Conservation (phyloP, 1,139 yeast species). For the Yamadazyma taylorii region DNA sequence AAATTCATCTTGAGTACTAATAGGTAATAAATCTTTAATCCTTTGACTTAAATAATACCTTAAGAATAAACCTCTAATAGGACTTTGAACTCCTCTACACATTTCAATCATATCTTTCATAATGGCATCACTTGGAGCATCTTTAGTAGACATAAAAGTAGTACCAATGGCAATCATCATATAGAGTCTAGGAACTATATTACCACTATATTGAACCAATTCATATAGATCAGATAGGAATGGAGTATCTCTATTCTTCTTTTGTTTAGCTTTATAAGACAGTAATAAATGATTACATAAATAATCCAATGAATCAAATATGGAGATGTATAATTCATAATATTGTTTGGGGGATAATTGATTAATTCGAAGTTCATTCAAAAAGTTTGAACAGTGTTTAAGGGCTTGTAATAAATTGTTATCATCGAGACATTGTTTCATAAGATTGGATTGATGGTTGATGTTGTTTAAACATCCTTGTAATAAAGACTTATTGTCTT, state of each 20-base stretch:
- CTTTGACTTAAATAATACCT: conserved; percentile 87
- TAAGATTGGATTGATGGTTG: conserved; percentile 67
- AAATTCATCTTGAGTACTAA: conserved; percentile 44
- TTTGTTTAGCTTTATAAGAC: conserved; percentile 52
- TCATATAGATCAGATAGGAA: conserved; percentile 91
- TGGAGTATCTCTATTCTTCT: conserved; percentile 38
- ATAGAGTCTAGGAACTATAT: conserved; percentile 86
- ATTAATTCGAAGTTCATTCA: conserved; percentile 79
- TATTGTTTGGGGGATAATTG: conserved; percentile 85
- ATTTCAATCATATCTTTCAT: conserved; percentile 96
- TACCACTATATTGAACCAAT: conserved; percentile 92
- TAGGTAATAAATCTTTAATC: conserved; percentile 69
- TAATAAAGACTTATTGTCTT: conserved; percentile 22
- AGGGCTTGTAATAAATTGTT: conserved; percentile 79
- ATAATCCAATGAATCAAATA: conserved; percentile 78
- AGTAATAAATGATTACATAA: conserved; percentile 65
- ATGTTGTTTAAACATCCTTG: conserved; percentile 59
- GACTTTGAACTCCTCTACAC: conserved; percentile 98
- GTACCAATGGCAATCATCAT: conserved; percentile 96
- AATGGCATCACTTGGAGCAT: conserved; percentile 81
- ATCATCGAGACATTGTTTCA: conserved; percentile 78
- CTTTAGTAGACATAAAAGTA: conserved; percentile 74
- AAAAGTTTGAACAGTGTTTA: conserved; percentile 81
- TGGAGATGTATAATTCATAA: conserved; percentile 84
- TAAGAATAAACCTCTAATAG: conserved; percentile 83